Evolutionary conservation across 2,329 filamentous ascomycete genomes (phyloP), one percentile per base, ranked within the genome.

Genomic region (Penicillium expansum): DNA sequence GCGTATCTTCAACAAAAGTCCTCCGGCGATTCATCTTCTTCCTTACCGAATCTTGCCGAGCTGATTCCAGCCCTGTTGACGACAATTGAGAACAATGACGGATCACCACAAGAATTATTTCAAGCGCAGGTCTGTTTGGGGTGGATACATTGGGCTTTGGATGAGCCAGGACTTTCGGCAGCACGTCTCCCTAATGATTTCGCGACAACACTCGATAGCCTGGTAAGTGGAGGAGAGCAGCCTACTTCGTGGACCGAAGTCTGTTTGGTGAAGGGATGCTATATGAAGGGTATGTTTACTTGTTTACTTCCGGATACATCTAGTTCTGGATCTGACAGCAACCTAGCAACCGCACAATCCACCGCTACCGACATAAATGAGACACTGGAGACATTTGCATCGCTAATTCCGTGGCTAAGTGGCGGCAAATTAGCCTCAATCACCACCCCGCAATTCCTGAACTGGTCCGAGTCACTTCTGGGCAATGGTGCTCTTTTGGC

Each of bases 81-180:
- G 41, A 83, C 81, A 16, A 83, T 89, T 63, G 84, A 86, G 7
- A 78, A 79, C 52, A 86, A 87, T 66, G 75, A 78, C 13, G 74
- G 74, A 13, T 70, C 76, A 11, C 72, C 69, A n/a, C 79, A 85
- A 67, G 85, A 87, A 68, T 73, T 78, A 10, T 82, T 93, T 64
- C 91, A 96, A 74, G 92, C 91, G 32, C 87, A 86, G 59, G 86
- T 94, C 50, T 94, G 91, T 72, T 74, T 93, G 43, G 92, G 87
- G 53, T 95, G 92, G 89, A 80, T 96, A 66, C 86, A 95, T 69
- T 96, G 90, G 85, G 84, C 86, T 9, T 75, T 88, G 52, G 86
- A 85, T 33, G 88, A 95, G 64, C 89, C 89, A 62, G 79, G 77
- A 1, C 72, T 84, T 41, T 87, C 88, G 37, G 74, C 83, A 41